phyloP scores from a whole-genome alignment of 805 yeast species.

The Lachancea sp. region DNA sequence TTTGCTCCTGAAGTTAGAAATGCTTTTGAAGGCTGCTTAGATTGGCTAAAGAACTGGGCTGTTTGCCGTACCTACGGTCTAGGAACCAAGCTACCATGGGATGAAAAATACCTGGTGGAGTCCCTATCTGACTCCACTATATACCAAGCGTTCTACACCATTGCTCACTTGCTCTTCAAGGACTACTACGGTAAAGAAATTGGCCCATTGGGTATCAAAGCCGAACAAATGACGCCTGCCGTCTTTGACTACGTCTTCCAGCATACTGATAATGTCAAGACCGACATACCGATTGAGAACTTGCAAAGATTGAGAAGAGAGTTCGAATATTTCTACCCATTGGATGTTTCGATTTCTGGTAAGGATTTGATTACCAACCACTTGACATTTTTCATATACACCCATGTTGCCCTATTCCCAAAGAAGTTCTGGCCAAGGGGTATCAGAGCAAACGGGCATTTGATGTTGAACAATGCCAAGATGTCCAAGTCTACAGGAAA shows the following conservation, averaged over 20 bases:
- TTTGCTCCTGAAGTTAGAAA: conserved; percentile 78
- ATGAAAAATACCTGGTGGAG: conserved; percentile 85
- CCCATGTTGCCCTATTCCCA: conserved; percentile 90
- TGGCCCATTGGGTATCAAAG: conserved; percentile 68
- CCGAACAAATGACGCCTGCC: conserved; percentile 86
- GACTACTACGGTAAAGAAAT: conserved; percentile 74
- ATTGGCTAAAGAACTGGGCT: conserved; percentile 98
- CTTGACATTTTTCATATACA: conserved; percentile 89
- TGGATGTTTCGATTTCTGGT: conserved; percentile 88
- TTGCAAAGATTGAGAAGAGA: conserved; percentile 78
- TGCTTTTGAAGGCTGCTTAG: conserved; percentile 89
- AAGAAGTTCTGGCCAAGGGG: conserved; percentile 90
- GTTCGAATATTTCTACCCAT: conserved; percentile 94
- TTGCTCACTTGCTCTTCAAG: conserved; percentile 75
- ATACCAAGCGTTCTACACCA: conserved; percentile 91
- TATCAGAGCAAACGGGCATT: conserved; percentile 91
- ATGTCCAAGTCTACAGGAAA: conserved; percentile 98
- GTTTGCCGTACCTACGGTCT: conserved; percentile 93
- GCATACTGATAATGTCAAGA: conserved; percentile 51
- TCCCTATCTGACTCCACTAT: conserved; percentile 93
- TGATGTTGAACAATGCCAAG: conserved; percentile 90
- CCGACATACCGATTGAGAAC: conserved; percentile 58
- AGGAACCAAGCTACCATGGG: conserved; percentile 96
- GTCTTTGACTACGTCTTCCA: conserved; percentile 88
- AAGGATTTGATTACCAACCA: conserved; percentile 97